These are phyloP conservation scores for button mushroom (Agaricus bisporus) DNA, from an alignment of 768 basidiomycete genomes.

Conservation along the genomic window DNA sequence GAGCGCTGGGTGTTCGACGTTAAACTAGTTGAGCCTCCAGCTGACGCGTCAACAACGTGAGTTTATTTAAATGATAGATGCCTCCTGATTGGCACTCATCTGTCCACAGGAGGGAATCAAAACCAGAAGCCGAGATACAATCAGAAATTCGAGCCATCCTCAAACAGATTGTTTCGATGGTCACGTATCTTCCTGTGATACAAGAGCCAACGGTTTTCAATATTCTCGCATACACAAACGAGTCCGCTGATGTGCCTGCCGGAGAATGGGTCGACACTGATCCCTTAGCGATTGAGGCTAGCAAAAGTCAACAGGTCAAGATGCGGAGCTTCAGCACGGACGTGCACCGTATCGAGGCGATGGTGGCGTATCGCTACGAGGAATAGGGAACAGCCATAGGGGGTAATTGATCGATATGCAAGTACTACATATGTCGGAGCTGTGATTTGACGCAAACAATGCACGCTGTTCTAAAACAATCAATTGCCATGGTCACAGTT, in stretches of 20 bases:
- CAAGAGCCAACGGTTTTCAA: slow-evolving; percentile 97
- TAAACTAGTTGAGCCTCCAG: slow-evolving; percentile 66
- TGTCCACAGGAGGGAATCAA: slow-evolving; percentile 41
- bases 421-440: background rate
- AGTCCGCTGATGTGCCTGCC: slow-evolving; percentile 86
- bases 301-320: slow-evolving; percentile 91
- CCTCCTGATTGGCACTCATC: background rate
- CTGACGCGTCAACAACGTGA: slow-evolving; percentile 45
- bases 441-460: slow-evolving; percentile 5
- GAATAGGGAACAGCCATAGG: slow-evolving; percentile 34
- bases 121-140: slow-evolving; percentile 87
- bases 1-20: slow-evolving; percentile 99
- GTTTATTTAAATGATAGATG: slow-evolving; percentile 17
- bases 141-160: slow-evolving; percentile 96
- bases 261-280: slow-evolving; percentile 97
- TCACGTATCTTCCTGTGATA: slow-evolving; percentile 93
- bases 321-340: slow-evolving; percentile 96
- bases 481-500: slow-evolving; percentile 22
- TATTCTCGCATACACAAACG: slow-evolving; percentile 91
- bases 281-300: slow-evolving; percentile 85
- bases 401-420: background rate
- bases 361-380: slow-evolving; percentile 96
- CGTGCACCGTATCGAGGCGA: slow-evolving; percentile 94
- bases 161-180: slow-evolving; percentile 96
- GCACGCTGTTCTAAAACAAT: background rate